Evolutionary conservation across 768 basidiomycete species (phyloP).

Genomic region (Suillus luteus): DNA sequence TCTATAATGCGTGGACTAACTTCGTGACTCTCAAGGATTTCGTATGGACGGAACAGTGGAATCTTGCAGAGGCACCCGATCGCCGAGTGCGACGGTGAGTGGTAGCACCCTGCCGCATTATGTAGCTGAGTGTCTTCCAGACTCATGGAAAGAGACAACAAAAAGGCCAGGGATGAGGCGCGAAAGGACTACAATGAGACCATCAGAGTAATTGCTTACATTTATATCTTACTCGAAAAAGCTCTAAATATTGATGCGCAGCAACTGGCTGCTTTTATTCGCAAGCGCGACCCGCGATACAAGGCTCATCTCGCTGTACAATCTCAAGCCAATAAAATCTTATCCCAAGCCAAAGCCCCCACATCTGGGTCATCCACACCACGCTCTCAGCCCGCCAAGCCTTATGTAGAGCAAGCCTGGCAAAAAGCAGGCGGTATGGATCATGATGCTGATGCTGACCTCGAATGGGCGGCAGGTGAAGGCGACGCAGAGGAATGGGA

Average conservation of each 20-base stretch:
- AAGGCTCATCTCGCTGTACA: constrained; percentile 58
- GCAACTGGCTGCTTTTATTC: constrained; percentile 74
- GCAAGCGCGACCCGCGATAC: constrained; percentile 90
- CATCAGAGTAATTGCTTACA: constrained; percentile 55
- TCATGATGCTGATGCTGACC: constrained; percentile 49
- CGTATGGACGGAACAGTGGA: constrained; percentile 84
- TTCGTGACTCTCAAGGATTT: constrained; percentile 90
- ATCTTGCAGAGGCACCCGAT: constrained; percentile 82
- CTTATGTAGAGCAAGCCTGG: constrained; percentile 89
- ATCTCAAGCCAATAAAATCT: constrained; percentile 38
- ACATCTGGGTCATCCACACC: constrained; percentile 33
- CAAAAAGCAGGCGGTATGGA: constrained; percentile 55
- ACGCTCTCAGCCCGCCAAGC: constrained; percentile 25
- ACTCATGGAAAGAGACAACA: constrained; percentile 95
- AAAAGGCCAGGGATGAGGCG: constrained; percentile 85
- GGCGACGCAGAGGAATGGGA: constrained; percentile 84
- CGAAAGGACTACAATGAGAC: constrained; percentile 92
- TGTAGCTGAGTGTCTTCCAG: constrained; percentile 37
- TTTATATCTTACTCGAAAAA: neutral
- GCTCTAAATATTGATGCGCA: constrained; percentile 28
- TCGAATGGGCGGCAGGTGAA: constrained; percentile 76
- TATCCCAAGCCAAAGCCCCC: constrained; percentile 19
- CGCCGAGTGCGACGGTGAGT: constrained; percentile 74
- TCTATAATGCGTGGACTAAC: constrained; percentile 86
- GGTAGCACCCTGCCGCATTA: too few relatives aligned